A percentile compares a stretch with the other conserved stretches of the same genome.
phyloP scores from a whole-genome alignment of 2,329 filamentous ascomycete genomes.

The Sodiomyces alkalinus region DNA sequence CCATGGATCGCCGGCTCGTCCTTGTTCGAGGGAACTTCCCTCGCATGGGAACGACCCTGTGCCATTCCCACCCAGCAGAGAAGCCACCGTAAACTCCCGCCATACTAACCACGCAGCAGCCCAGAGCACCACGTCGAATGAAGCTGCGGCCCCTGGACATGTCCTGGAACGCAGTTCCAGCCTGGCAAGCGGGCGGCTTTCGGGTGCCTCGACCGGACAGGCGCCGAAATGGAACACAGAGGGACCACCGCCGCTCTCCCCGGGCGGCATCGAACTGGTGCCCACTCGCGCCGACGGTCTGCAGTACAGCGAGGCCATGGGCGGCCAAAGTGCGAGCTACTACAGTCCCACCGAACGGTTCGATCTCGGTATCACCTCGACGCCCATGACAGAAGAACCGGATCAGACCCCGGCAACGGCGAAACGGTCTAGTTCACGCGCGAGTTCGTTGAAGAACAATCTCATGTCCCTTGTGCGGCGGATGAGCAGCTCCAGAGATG shows the following conservation, averaged over 20 bases:
- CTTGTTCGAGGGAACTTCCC: conserved; percentile 22
- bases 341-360: conserved; percentile 25
- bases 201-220: conserved; percentile 5
- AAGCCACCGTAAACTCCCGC: conserved; percentile 3
- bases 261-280: conserved; percentile 6
- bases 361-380: conserved; percentile 22
- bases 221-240: conserved; percentile 7
- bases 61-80: conserved; percentile 11
- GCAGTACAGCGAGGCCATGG: conserved; percentile 7
- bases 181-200: conserved; percentile 4
- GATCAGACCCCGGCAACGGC: conserved; percentile 2
- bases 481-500: conserved; percentile 11
- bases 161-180: conserved; percentile 2
- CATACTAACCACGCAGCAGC: conserved; percentile 3
- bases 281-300: conserved; percentile 8
- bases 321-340: conserved; percentile 20
- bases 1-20: conserved; percentile 10
- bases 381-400: conserved; percentile 9
- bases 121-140: conserved; percentile 3
- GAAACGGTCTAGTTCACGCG: conserved; percentile 15
- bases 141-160: too few relatives aligned
- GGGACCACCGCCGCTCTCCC: conserved; percentile 5
- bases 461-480: conserved; percentile 20
- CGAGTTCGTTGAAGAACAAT: conserved; percentile 20
- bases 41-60: conserved; percentile 15